A percentile compares a stretch with the other conserved stretches of the same genome.
Conservation (phyloP, 2,329 filamentous ascomycete genomes). For the Cladophialophora psammophila region DNA sequence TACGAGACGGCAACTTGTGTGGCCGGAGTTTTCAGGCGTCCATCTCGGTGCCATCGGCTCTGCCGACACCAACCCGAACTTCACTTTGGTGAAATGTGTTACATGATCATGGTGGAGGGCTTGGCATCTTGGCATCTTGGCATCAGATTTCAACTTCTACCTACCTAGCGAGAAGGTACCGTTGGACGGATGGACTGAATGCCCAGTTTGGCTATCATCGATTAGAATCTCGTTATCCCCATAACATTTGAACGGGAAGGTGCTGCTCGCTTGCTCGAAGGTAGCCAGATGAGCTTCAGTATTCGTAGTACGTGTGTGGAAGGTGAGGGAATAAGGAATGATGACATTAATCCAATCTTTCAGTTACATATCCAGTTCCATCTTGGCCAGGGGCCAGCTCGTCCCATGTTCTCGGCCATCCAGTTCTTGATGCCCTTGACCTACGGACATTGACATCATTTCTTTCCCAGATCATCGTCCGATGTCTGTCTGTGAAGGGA, state of each 20-base stretch:
- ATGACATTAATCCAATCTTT: background rate
- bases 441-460: too few species aligned
- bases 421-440: too few species aligned
- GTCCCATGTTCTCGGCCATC: too few species aligned
- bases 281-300: background rate
- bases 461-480: background rate
- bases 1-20: too few species aligned
- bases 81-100: background rate
- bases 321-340: background rate
- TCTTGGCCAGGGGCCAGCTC: too few species aligned
- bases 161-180: background rate
- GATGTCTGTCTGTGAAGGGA: background rate
- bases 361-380: background rate
- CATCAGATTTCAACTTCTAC: background rate
- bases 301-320: background rate
- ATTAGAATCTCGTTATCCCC: background rate
- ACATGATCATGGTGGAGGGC: background rate
- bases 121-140: background rate
- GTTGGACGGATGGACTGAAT: background rate
- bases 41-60: too few species aligned
- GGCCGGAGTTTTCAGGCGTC: too few species aligned
- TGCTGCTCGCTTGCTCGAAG: background rate
- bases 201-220: background rate
- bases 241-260: background rate
- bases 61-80: too few species aligned